Conservation (phyloP, 306 rosid species). For the Arachis hypogaea region DNA sequence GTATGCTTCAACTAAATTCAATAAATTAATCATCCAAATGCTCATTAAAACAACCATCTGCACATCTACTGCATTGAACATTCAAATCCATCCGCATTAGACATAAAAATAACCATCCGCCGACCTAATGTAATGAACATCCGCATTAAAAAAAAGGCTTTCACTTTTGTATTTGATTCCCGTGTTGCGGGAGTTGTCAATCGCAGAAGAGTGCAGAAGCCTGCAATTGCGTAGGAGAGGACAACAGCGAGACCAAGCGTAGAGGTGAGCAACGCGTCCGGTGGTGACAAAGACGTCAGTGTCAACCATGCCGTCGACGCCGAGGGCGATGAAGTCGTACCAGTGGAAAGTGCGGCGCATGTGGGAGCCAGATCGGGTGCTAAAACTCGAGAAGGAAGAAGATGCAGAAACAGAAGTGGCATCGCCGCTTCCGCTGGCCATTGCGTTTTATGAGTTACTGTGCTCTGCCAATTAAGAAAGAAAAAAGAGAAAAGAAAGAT, state of each 20-base stretch:
- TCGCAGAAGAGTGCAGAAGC: slow-evolving; percentile 68
- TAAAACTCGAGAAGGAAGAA: slow-evolving; percentile 73
- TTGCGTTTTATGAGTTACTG: slow-evolving; percentile 10
- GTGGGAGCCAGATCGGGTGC: slow-evolving; percentile 63
- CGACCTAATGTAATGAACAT: too few relatives aligned
- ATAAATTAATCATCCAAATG: too few relatives aligned
- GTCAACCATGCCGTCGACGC: slow-evolving; percentile 94
- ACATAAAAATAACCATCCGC: too few relatives aligned
- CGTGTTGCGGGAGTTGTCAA: too few relatives aligned
- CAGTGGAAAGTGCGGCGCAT: slow-evolving; percentile 80
- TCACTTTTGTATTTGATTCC: too few relatives aligned
- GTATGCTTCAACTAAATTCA: too few relatives aligned
- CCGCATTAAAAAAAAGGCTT: too few relatives aligned
- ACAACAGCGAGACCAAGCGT: slow-evolving; percentile 76
- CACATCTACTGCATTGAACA: too few relatives aligned
- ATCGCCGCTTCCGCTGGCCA: slow-evolving; percentile 45
- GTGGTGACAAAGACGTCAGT: slow-evolving; percentile 89
- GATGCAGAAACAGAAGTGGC: not conserved
- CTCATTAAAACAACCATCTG: too few relatives aligned
- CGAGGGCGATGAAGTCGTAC: slow-evolving; percentile 74
- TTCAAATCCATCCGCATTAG: too few relatives aligned
- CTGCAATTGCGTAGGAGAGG: slow-evolving; percentile 93
- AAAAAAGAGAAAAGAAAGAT: too few relatives aligned
- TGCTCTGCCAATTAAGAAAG: not conserved
- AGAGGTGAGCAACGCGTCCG: slow-evolving; percentile 58